phyloP scores from a whole-genome alignment of 2,329 filamentous ascomycete species.

The Ophiocordyceps camponoti-leonardi region DNA sequence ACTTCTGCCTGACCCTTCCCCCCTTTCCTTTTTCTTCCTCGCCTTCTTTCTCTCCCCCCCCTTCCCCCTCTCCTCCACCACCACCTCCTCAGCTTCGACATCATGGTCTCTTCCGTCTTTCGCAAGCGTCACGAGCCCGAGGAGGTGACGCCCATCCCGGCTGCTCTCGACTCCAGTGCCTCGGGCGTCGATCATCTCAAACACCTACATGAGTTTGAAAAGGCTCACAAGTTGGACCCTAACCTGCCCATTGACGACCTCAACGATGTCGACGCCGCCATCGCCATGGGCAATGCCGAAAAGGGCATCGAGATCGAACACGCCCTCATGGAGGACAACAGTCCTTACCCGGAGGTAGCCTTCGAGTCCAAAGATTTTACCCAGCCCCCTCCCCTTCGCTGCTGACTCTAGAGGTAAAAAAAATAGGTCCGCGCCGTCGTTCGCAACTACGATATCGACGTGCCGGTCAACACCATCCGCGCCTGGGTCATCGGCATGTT shows the following conservation, averaged over 20 bases:
- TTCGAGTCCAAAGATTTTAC: no score
- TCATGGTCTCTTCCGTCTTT: slow-evolving; percentile 20
- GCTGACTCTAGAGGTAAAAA: not conserved
- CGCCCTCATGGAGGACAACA: slow-evolving; percentile 44
- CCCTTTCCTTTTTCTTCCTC: no score
- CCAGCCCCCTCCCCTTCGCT: not conserved
- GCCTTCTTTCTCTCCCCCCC: no score
- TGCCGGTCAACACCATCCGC: slow-evolving; percentile 46
- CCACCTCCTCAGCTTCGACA: not conserved
- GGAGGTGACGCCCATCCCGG: slow-evolving; percentile 24
- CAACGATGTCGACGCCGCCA: slow-evolving; percentile 40
- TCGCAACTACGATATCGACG: slow-evolving; percentile 45
- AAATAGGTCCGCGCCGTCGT: slow-evolving; percentile 45
- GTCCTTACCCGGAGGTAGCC: slow-evolving; percentile 46
- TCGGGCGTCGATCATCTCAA: slow-evolving; percentile 24
- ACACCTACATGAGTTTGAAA: slow-evolving; percentile 37
- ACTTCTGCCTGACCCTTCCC: no score
- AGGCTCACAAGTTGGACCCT: slow-evolving; percentile 44
- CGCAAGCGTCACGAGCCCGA: slow-evolving; percentile 28
- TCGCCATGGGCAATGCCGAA: slow-evolving; percentile 35
- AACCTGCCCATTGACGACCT: slow-evolving; percentile 46
- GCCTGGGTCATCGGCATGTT: slow-evolving; percentile 46
- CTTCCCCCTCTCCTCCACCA: no score
- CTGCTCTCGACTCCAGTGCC: slow-evolving; percentile 20
- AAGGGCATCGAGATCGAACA: slow-evolving; percentile 40